These are phyloP conservation scores for Toxicodendron radicans DNA, from an alignment of 345 rosid species.

Conservation along the genomic window DNA sequence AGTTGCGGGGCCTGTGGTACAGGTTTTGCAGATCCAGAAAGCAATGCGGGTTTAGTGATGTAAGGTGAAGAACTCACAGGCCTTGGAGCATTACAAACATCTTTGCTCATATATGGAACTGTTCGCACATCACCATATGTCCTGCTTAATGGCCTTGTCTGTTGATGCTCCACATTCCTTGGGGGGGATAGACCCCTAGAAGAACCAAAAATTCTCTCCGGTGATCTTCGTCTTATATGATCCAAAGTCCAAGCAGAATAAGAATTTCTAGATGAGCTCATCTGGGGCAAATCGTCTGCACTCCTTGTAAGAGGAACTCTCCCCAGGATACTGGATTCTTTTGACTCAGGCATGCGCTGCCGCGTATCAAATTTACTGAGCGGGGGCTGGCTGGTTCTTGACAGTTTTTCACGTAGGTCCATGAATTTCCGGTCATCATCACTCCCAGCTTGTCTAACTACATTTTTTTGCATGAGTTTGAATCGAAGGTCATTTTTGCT, in stretches of 20 bases:
- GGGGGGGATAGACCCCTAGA: constrained; percentile 70
- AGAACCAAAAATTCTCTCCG: constrained; percentile 49
- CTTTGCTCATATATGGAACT: constrained; percentile 55
- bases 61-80: constrained; percentile 47
- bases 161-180: constrained; percentile 46
- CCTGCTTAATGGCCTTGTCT: constrained; percentile 52
- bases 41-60: constrained; percentile 50
- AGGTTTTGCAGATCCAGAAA: constrained; percentile 55
- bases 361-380: constrained; percentile 32
- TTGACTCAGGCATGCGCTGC: constrained; percentile 48
- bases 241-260: constrained; percentile 71
- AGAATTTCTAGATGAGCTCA: constrained; percentile 51
- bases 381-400: constrained; percentile 52
- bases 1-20: constrained; percentile 39
- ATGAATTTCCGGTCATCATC: constrained; percentile 41
- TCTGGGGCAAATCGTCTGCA: constrained; percentile 44
- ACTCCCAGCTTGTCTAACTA: constrained; percentile 44
- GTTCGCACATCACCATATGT: constrained; percentile 57
- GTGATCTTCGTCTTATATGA: constrained; percentile 67
- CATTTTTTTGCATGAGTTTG: constrained; percentile 73
- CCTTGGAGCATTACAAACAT: constrained; percentile 53
- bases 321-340: constrained; percentile 39
- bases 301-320: constrained; percentile 55
- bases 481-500: constrained; percentile 76
- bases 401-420: constrained; percentile 82